These are phyloP conservation scores for Ophioceras dolichostomum DNA, from an alignment of 2,329 filamentous ascomycete species.

Conservation along the genomic window DNA sequence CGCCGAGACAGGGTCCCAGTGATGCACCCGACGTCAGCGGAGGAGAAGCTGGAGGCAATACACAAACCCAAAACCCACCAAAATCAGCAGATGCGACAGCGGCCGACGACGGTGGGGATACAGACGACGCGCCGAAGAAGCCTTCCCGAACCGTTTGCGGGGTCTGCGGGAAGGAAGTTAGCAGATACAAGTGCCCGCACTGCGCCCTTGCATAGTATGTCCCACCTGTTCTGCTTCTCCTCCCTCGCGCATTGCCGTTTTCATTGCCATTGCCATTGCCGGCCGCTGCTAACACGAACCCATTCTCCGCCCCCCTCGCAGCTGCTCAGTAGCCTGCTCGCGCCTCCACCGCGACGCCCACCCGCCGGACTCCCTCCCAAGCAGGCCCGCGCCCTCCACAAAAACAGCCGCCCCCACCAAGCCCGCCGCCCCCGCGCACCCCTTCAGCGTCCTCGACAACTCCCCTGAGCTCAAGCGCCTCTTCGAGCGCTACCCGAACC, in stretches of 20 bases:
- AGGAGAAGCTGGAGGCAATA: no score
- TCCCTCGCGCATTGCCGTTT: conserved; percentile 2
- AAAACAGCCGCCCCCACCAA: conserved; percentile 5
- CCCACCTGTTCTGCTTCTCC: not conserved
- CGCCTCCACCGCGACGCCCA: conserved; percentile 17
- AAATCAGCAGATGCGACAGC: no score
- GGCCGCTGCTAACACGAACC: conserved; percentile 25
- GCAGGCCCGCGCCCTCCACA: conserved; percentile 2
- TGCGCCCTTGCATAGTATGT: conserved; percentile 47
- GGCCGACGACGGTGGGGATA: not conserved
- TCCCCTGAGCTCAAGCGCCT: conserved; percentile 35
- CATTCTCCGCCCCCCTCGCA: conserved; percentile 23
- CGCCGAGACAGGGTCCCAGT: no score
- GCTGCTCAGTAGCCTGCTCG: conserved; percentile 47
- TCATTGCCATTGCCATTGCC: not conserved
- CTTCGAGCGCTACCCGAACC: conserved; percentile 38
- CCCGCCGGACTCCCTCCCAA: conserved; percentile 11
- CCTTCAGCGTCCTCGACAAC: conserved; percentile 38
- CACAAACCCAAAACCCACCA: no score
- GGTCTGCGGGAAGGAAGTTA: conserved; percentile 35
- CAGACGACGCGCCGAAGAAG: conserved; percentile 10
- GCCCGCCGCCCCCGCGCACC: conserved; percentile 17
- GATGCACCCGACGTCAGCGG: no score
- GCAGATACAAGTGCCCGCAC: conserved; percentile 52
- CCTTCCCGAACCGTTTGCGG: conserved; percentile 28